Conservation (phyloP, 163 green algal genomes). For the Scenedesmus sp. region DNA sequence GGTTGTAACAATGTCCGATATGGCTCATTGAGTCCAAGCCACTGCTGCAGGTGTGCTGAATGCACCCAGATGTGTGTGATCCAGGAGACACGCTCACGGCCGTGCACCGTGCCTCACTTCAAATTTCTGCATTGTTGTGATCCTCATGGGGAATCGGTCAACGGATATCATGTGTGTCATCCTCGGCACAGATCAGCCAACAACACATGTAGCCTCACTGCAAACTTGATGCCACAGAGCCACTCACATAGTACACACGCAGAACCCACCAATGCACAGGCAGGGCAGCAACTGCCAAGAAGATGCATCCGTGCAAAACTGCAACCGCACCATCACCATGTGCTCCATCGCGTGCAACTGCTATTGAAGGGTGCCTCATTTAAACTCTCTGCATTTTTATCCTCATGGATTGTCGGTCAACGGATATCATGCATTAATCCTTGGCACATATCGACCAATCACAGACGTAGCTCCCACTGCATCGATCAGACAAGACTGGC, state of each 20-base stretch:
- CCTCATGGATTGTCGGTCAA: conserved; percentile 19
- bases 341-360: too few relatives aligned
- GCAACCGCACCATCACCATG: too few relatives aligned
- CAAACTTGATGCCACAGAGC: not conserved
- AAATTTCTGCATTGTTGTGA: conserved; percentile 54
- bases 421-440: conserved; percentile 36
- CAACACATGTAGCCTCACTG: not conserved
- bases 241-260: not conserved
- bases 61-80: not conserved
- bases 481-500: not conserved
- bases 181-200: conserved; percentile 1
- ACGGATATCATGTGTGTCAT: conserved; percentile 47
- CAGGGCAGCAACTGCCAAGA: not conserved
- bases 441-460: not conserved
- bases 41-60: too few relatives aligned
- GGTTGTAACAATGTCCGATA: too few relatives aligned
- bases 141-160: conserved; percentile 41
- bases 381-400: conserved; percentile 32
- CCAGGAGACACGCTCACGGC: not conserved
- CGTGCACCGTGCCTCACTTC: conserved; percentile 24
- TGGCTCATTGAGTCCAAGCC: too few relatives aligned
- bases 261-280: not conserved
- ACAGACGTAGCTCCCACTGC: not conserved
- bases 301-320: too few relatives aligned
- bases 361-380: not conserved